Conservation (phyloP, 176 grass and related monocot genomes). For the Poa pratensis region DNA sequence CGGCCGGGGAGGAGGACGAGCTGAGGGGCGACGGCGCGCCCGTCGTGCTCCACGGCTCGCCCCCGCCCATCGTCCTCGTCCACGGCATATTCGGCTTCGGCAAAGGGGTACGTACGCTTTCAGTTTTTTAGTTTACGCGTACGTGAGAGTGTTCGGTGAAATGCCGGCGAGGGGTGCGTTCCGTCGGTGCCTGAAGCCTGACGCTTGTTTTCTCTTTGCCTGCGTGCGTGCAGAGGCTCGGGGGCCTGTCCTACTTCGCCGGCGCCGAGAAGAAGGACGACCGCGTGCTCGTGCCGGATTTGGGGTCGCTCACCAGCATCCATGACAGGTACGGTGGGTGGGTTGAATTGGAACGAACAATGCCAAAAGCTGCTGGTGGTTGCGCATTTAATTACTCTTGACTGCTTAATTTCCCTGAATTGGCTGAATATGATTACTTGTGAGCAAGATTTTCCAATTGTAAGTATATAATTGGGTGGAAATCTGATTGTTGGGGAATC, state of each 20-base stretch:
- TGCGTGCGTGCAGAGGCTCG: conserved; percentile 67
- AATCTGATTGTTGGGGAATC: conserved; percentile 4
- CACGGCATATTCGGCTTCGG: conserved; percentile 99
- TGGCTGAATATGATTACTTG: neutral
- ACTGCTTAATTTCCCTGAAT: conserved; percentile 16
- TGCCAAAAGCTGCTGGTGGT: neutral
- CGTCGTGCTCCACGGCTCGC: conserved; percentile 64
- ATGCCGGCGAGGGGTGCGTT: conserved; percentile 31
- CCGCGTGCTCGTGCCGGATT: conserved; percentile 94
- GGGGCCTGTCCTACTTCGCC: conserved; percentile 91
- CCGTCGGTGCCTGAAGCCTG: neutral
- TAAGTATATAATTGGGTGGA: neutral
- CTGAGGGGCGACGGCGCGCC: conserved; percentile 33
- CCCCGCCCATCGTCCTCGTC: conserved; percentile 90
- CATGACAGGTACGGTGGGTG: conserved; percentile 75
- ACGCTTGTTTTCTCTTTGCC: neutral
- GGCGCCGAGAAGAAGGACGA: conserved; percentile 99
- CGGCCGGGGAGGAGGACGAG: conserved; percentile 38
- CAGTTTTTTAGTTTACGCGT: neutral
- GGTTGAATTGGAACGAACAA: neutral
- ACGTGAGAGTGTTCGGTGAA: conserved; percentile 33
- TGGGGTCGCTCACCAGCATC: conserved; percentile 96
- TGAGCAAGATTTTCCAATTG: neutral
- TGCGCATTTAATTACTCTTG: conserved; percentile 22
- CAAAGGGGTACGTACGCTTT: conserved; percentile 76